Conservation (phyloP, 768 basidiomycete species). For the Collybia nuda region DNA sequence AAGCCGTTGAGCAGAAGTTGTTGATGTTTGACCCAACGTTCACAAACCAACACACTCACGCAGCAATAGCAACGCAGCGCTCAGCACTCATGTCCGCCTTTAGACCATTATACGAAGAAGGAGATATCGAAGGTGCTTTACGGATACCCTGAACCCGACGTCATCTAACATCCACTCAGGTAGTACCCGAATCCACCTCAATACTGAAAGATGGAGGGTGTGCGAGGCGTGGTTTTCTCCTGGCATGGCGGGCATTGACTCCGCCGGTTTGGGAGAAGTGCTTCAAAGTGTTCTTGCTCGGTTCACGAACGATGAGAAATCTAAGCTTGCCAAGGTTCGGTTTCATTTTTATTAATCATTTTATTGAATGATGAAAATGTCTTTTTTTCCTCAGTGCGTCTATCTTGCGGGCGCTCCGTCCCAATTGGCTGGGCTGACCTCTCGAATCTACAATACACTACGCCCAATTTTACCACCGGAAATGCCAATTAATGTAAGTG, state of each 20-base stretch:
- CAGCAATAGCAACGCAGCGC: conserved; percentile 69
- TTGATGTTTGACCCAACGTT: conserved; percentile 86
- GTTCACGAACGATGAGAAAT: conserved; percentile 68
- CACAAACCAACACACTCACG: conserved; percentile 78
- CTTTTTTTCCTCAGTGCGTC: conserved; percentile 59
- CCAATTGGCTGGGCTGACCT: conserved; percentile 64
- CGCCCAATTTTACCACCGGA: conserved; percentile 85
- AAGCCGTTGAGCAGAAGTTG: conserved; percentile 75
- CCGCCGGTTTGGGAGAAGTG: conserved; percentile 92
- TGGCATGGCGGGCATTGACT: conserved; percentile 91
- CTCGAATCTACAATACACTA: conserved; percentile 71
- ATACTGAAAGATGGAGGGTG: conserved; percentile 86
- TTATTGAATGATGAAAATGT: background rate
- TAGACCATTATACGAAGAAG: conserved; percentile 75
- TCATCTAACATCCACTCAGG: conserved; percentile 32
- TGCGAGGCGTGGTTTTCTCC: conserved; percentile 94
- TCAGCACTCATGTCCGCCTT: conserved; percentile 89
- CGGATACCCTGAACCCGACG: background rate
- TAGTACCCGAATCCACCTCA: conserved; percentile 80
- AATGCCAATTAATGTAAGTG: conserved; percentile 59
- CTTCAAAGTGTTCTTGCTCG: conserved; percentile 78
- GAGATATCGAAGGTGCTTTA: conserved; percentile 58
- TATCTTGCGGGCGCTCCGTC: conserved; percentile 87
- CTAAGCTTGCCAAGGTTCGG: conserved; percentile 72
- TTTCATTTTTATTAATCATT: background rate